Percentiles rank a stretch among this genome's conserved stretches.
Conservation (phyloP, 2,329 filamentous ascomycete species). For the Trichophyton simii region DNA sequence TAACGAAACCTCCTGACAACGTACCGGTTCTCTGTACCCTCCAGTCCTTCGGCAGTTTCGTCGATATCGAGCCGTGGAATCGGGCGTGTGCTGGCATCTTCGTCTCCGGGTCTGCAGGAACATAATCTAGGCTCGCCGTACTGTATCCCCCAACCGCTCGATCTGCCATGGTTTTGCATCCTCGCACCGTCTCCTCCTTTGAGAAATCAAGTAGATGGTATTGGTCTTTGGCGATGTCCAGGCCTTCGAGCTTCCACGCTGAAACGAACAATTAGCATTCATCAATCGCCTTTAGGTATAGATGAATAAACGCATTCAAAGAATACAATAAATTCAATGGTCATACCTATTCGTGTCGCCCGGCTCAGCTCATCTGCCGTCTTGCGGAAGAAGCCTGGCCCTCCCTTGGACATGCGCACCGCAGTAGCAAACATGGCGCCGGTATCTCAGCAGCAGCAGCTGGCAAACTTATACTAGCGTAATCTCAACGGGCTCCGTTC, state of each 20-base stretch:
- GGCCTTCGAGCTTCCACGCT: conserved; percentile 33
- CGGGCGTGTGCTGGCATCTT: conserved; percentile 52
- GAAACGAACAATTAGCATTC: not conserved
- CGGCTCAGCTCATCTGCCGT: conserved; percentile 48
- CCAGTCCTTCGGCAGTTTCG: conserved; percentile 59
- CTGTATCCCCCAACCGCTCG: conserved; percentile 78
- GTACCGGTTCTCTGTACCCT: conserved; percentile 31
- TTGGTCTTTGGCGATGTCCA: conserved; percentile 28
- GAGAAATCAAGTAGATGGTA: conserved; percentile 31
- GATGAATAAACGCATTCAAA: not conserved
- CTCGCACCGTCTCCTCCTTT: conserved; percentile 23
- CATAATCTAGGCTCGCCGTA: conserved; percentile 56
- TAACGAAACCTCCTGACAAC: too few species aligned
- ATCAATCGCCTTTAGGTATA: not conserved
- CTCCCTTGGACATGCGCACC: conserved; percentile 26
- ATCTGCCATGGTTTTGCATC: conserved; percentile 69
- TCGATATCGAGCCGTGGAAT: conserved; percentile 83
- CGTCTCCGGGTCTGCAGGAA: conserved; percentile 35
- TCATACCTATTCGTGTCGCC: conserved; percentile 41
- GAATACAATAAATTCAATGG: too few species aligned
- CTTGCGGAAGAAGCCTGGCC: conserved; percentile 43
- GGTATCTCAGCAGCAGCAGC: not conserved
- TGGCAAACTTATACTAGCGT: not conserved
- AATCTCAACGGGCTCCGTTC: not conserved
- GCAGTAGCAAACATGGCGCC: conserved; percentile 28